Conservation (phyloP, 2,329 filamentous ascomycete species). For the Penicillium sp. region DNA sequence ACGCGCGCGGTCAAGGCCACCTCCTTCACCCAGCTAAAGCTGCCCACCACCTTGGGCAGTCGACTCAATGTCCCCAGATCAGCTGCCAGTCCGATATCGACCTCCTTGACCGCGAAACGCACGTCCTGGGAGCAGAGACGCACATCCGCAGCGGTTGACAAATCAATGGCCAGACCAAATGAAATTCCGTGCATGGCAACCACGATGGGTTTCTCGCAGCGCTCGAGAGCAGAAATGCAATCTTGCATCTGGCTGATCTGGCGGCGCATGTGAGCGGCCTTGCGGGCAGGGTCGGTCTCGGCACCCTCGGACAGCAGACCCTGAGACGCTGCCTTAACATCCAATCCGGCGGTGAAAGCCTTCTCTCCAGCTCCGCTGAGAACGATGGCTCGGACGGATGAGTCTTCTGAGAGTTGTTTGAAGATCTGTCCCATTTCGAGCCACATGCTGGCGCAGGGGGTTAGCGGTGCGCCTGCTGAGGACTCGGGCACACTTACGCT, state of each 20-base stretch:
- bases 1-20: slow-evolving; percentile 42
- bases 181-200: slow-evolving; percentile 73
- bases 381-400: slow-evolving; percentile 68
- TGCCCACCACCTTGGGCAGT: slow-evolving; percentile 45
- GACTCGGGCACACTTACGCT: slow-evolving; percentile 40
- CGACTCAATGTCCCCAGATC: slow-evolving; percentile 46
- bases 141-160: slow-evolving; percentile 42
- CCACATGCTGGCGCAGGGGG: slow-evolving; percentile 61
- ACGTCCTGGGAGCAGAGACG: slow-evolving; percentile 36
- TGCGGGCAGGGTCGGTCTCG: slow-evolving; percentile 57
- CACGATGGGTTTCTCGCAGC: slow-evolving; percentile 88
- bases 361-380: slow-evolving; percentile 75
- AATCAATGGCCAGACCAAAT: slow-evolving; percentile 71
- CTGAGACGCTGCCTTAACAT: slow-evolving; percentile 66
- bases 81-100: slow-evolving; percentile 48
- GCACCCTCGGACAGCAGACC: slow-evolving; percentile 43
- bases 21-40: slow-evolving; percentile 47
- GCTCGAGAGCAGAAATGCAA: slow-evolving; percentile 69
- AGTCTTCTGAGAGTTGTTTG: slow-evolving; percentile 63
- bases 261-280: slow-evolving; percentile 57
- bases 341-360: slow-evolving; percentile 81
- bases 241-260: slow-evolving; percentile 76
- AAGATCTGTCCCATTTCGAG: slow-evolving; percentile 71
- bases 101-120: slow-evolving; percentile 45
- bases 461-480: slow-evolving; percentile 1